A percentile compares a stretch with the other conserved stretches of the same genome.
phyloP scores from a whole-genome alignment of 305 asterid species.

The Fraxinus ornus region DNA sequence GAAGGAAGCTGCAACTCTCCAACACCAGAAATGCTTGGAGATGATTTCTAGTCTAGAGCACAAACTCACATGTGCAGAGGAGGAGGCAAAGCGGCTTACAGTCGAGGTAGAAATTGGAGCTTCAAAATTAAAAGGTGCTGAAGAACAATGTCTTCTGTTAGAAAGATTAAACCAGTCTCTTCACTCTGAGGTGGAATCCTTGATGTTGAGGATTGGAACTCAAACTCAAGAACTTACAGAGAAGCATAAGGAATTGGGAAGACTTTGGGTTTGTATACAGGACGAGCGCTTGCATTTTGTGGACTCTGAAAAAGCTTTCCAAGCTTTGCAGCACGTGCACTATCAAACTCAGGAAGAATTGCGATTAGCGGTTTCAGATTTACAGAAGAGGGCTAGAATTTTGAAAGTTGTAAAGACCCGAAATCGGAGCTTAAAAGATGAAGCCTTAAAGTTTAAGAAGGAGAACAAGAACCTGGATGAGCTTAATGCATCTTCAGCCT shows the following conservation, averaged over 20 bases:
- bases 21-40: slow-evolving; percentile 63
- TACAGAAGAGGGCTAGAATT: slow-evolving; percentile 67
- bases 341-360: slow-evolving; percentile 87
- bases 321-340: slow-evolving; percentile 85
- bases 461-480: slow-evolving; percentile 69
- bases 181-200: slow-evolving; percentile 73
- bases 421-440: slow-evolving; percentile 65
- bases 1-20: slow-evolving; percentile 58
- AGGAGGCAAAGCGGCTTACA: slow-evolving; percentile 64
- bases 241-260: slow-evolving; percentile 83
- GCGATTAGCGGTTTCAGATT: slow-evolving; percentile 57
- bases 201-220: slow-evolving; percentile 66
- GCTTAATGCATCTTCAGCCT: slow-evolving; percentile 58
- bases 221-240: slow-evolving; percentile 83
- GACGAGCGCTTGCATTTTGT: slow-evolving; percentile 85
- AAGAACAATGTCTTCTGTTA: slow-evolving; percentile 64
- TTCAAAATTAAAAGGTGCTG: slow-evolving; percentile 65
- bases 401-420: slow-evolving; percentile 51
- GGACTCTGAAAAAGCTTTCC: slow-evolving; percentile 96
- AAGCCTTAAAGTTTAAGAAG: slow-evolving; percentile 55
- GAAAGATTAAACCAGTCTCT: slow-evolving; percentile 80
- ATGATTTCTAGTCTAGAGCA: slow-evolving; percentile 60
- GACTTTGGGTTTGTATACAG: slow-evolving; percentile 77
- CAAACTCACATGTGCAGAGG: slow-evolving; percentile 54
- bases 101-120: slow-evolving; percentile 60